Evolutionary conservation across 1,139 yeast species (phyloP).

Genomic region (Candida tunisiensis): DNA sequence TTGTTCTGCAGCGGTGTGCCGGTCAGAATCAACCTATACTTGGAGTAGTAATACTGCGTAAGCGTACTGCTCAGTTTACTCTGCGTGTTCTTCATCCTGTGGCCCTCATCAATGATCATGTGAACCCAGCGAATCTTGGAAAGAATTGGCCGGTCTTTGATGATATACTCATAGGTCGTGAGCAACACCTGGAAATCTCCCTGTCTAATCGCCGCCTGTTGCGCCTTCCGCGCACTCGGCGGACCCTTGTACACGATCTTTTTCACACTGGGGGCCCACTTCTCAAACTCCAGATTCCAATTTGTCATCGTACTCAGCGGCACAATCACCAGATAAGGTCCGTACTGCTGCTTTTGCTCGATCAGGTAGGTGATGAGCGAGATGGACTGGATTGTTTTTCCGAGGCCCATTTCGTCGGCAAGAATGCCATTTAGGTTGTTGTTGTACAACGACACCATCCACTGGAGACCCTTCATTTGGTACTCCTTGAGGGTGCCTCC

Average conservation of each 20-base stretch:
- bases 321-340: conserved; percentile 69
- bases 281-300: conserved; percentile 93
- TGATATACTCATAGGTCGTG: conserved; percentile 60
- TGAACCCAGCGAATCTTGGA: conserved; percentile 77
- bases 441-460: conserved; percentile 95
- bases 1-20: conserved; percentile 98
- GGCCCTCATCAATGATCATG: conserved; percentile 99
- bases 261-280: conserved; percentile 58
- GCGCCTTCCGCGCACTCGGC: conserved; percentile 66
- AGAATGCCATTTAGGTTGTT: conserved; percentile 88
- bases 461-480: conserved; percentile 83
- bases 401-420: conserved; percentile 91
- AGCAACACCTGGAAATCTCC: conserved; percentile 83
- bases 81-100: conserved; percentile 88
- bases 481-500: conserved; percentile 92
- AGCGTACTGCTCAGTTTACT: conserved; percentile 78
- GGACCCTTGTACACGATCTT: conserved; percentile 34
- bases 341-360: conserved; percentile 42
- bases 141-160: conserved; percentile 72
- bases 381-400: conserved; percentile 76
- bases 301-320: conserved; percentile 90
- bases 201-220: conserved; percentile 49
- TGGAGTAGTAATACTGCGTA: conserved; percentile 65
- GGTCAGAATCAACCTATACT: conserved; percentile 77
- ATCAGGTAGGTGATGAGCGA: conserved; percentile 60